A percentile compares a stretch with the other conserved stretches of the same genome.
phyloP scores from a whole-genome alignment of 23 red algal species.

The Chondrus crispus region DNA sequence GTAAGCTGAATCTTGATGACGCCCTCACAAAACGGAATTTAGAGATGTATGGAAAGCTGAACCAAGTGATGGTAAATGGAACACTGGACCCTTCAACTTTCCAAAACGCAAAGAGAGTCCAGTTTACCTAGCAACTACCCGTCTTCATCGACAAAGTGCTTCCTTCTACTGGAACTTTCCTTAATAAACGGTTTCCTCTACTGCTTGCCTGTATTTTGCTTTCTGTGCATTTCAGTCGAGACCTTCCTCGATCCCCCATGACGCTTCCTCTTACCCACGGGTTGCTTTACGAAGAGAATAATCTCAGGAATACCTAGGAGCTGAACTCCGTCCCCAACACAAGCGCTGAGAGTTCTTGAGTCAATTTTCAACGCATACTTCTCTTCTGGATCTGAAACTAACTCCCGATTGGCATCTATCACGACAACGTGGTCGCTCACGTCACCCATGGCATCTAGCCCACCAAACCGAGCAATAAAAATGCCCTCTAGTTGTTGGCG shows the following conservation, averaged over 20 bases:
- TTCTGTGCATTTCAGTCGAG: too few relatives aligned
- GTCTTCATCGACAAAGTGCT: too few relatives aligned
- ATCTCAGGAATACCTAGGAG: background rate
- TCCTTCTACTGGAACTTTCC: too few relatives aligned
- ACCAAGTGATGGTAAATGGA: background rate
- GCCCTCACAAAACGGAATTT: slow-evolving; percentile 13
- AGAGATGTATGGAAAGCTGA: background rate
- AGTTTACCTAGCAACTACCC: too few relatives aligned
- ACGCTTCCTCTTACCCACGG: background rate
- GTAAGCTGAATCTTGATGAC: background rate
- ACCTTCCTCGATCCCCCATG: too few relatives aligned
- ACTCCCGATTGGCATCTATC: background rate
- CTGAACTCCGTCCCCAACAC: background rate
- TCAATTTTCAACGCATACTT: background rate
- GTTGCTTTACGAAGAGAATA: background rate
- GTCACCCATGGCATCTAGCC: too few relatives aligned
- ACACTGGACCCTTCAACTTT: background rate
- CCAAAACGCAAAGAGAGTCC: background rate
- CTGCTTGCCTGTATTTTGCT: too few relatives aligned
- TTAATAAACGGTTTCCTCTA: too few relatives aligned
- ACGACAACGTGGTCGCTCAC: background rate
- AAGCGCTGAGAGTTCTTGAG: background rate
- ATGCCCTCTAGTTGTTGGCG: too few relatives aligned
- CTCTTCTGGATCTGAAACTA: background rate
- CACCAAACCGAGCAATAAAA: too few relatives aligned